phyloP scores from a whole-genome alignment of 352 stramenopile species.

The Plasmopara halstedii region DNA sequence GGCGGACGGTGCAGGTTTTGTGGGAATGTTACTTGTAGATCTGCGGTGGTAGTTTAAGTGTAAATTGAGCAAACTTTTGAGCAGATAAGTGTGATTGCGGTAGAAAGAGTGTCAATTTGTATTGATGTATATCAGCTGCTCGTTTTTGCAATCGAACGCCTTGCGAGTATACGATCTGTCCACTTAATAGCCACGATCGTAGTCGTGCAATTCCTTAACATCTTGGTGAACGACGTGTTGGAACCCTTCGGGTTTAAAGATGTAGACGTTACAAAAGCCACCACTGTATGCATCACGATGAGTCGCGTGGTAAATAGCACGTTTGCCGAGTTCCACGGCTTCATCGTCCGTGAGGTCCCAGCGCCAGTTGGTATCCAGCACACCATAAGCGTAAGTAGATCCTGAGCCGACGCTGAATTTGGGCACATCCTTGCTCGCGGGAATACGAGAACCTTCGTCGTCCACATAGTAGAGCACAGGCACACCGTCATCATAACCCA shows the following conservation, averaged over 20 bases:
- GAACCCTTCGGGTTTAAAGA: slow-evolving; percentile 97
- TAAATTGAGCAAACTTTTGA: slow-evolving; percentile 1
- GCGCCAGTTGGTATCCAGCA: slow-evolving; percentile 96
- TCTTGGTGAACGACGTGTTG: slow-evolving; percentile 95
- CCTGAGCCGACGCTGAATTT: slow-evolving; percentile 99
- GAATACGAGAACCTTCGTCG: slow-evolving; percentile 97
- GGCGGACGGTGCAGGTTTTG: slow-evolving; percentile 60
- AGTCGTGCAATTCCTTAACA: slow-evolving; percentile 98
- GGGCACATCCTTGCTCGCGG: slow-evolving; percentile 90
- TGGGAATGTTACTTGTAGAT: slow-evolving; percentile 81
- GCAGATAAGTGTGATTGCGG: neutral
- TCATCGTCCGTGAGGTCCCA: slow-evolving; percentile 97
- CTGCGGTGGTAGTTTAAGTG: slow-evolving; percentile 55
- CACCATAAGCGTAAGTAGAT: slow-evolving; percentile 98
- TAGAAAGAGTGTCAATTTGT: no score
- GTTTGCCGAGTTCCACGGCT: slow-evolving; percentile 97
- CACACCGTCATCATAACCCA: slow-evolving; percentile 97
- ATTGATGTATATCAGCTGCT: no score
- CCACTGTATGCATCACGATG: slow-evolving; percentile 98
- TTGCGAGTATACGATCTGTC: neutral
- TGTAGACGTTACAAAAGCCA: slow-evolving; percentile 94
- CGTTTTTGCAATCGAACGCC: neutral
- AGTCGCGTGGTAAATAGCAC: slow-evolving; percentile 99
- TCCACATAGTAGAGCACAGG: slow-evolving; percentile 99
- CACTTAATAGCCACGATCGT: slow-evolving; percentile 40